Evolutionary conservation across 148 eudicot genomes (phyloP), one percentile per base, ranked within the genome.

Genomic region (Simmondsia chinensis): DNA sequence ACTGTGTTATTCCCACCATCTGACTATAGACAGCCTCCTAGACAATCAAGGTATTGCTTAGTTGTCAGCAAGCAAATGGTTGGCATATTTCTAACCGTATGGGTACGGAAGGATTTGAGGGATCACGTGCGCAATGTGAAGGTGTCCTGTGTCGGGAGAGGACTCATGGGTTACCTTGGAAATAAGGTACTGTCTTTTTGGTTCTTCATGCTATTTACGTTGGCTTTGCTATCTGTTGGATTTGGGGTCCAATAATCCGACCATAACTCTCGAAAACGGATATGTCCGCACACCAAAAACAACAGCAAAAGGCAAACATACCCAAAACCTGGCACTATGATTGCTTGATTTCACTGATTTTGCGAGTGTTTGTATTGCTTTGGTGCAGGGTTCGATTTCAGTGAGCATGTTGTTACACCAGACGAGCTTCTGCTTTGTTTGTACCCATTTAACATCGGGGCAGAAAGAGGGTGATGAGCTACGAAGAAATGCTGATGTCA

Each of bases 11-110:
- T 51, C 52, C 82, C 95, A 15, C 87, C 94, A 3, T 64, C 70
- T 43, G 68, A 54, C 16, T 64, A 55, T 39, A 66, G 62, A 48
- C 34, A 60, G 51, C 67, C 59, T 5, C n/a, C 59, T 5, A 74
- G 76, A 41, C 56, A 63, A 18, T 73, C 81, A 15, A 60, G 82
- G 62, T 89, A 89, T 44, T 74, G 85, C 57, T 70, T 89, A 48
- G 84, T 85, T 7, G 82, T 77, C 3, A 84, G 95, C 54, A 85
- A 89, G 69, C 97, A 89, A 55, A 89, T 89, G 97, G 97, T 89
- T 4, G 97, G 97, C 2, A 44, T 89, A 49, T 85, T 68, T 54
- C 85, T 89, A 43, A 85, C 88, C 1, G 77, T 89, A 21, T 89
- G 97, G 97, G 82, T 85, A 0, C 71, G 86, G 57, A 81, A 73